These are phyloP conservation scores for Apiospora pterosperma DNA, from an alignment of 2,329 filamentous ascomycete genomes.

Conservation along the genomic window DNA sequence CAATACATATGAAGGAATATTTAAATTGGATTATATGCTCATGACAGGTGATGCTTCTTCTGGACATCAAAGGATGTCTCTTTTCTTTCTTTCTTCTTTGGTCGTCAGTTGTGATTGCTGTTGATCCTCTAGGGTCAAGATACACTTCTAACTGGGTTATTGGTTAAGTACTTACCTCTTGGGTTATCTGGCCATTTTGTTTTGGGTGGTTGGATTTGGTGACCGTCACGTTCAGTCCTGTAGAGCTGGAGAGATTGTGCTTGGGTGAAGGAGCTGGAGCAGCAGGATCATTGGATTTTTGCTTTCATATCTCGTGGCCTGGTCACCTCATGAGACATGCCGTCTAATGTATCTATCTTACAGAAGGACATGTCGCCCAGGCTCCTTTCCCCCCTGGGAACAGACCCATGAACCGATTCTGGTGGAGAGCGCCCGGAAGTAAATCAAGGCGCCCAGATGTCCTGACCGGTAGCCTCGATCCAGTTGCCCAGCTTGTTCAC, in stretches of 20 bases:
- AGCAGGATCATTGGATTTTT: neutral
- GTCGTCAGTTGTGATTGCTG: too few species aligned
- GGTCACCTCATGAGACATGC: slow-evolving; percentile 2
- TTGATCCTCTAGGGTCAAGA: too few species aligned
- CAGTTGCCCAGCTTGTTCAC: slow-evolving; percentile 96
- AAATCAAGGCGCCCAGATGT: slow-evolving; percentile 83
- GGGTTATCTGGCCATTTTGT: too few species aligned
- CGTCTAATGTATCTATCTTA: slow-evolving; percentile 12
- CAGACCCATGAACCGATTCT: neutral
- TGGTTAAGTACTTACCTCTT: too few species aligned
- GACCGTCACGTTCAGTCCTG: neutral
- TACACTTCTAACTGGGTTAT: too few species aligned
- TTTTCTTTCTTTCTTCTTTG: too few species aligned
- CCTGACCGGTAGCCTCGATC: slow-evolving; percentile 91
- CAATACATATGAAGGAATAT: too few species aligned
- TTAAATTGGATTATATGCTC: too few species aligned
- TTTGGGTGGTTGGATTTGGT: too few species aligned
- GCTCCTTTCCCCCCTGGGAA: slow-evolving; percentile 5
- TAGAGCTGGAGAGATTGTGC: neutral
- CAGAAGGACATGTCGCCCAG: slow-evolving; percentile 9
- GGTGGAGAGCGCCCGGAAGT: slow-evolving; percentile 7
- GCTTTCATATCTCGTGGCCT: slow-evolving; percentile 2
- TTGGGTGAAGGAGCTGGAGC: neutral
- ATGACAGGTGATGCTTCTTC: too few species aligned
- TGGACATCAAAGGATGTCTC: too few species aligned